phyloP scores from a whole-genome alignment of 2,329 filamentous ascomycete species.

The Simplicillium aogashimaense region DNA sequence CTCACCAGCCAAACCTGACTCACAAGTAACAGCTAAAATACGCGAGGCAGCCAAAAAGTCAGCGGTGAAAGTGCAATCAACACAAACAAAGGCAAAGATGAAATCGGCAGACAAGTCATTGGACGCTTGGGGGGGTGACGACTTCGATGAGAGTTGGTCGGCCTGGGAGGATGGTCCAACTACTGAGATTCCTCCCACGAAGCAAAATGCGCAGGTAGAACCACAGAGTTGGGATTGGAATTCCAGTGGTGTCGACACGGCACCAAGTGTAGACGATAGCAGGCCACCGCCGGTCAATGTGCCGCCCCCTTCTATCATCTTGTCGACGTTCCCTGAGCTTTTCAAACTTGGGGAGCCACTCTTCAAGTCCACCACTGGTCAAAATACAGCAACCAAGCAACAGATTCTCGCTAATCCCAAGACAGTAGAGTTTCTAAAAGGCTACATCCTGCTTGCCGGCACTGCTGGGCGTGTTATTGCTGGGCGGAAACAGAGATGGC shows the following conservation, averaged over 20 bases:
- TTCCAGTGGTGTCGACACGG: conserved; percentile 21
- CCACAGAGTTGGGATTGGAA: conserved; percentile 41
- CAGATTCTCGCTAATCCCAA: conserved; percentile 53
- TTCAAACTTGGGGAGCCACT: conserved; percentile 58
- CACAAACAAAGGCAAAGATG: conserved; percentile 5
- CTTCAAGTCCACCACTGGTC: conserved; percentile 53
- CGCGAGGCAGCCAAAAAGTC: too few relatives aligned
- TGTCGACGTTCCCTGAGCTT: conserved; percentile 65
- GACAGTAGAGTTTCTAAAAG: conserved; percentile 52
- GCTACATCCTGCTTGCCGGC: conserved; percentile 52
- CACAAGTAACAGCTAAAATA: too few relatives aligned
- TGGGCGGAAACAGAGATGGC: conserved; percentile 81
- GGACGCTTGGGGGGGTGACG: conserved; percentile 5
- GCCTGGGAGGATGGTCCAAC: conserved; percentile 37
- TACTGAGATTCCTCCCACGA: too few relatives aligned
- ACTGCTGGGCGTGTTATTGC: conserved; percentile 75
- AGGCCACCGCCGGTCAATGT: conserved; percentile 69
- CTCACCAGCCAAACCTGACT: too few relatives aligned
- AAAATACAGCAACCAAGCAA: conserved; percentile 47
- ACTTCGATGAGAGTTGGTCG: conserved; percentile 37
- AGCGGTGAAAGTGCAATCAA: not conserved
- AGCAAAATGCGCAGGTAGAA: too few relatives aligned
- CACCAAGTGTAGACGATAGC: conserved; percentile 17
- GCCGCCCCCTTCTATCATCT: conserved; percentile 74
- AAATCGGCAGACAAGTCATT: conserved; percentile 4